A percentile compares a stretch with the other conserved stretches of the same genome.
phyloP scores from a whole-genome alignment of 148 eudicot species.

The Rheum nobile region DNA sequence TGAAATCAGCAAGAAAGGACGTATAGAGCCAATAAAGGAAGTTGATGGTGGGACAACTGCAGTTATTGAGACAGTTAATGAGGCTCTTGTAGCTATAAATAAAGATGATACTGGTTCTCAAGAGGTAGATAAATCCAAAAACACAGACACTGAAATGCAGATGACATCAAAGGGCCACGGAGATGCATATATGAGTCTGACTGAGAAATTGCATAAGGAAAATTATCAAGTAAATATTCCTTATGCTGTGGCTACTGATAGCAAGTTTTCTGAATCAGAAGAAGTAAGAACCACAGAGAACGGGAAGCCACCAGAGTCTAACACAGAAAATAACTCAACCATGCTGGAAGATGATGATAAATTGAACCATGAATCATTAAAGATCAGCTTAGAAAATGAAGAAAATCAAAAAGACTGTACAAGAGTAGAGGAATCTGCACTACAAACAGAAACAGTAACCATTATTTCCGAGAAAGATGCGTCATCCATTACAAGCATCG shows the following conservation, averaged over 20 bases:
- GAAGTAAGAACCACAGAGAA: not conserved
- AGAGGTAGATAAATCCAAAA: not conserved
- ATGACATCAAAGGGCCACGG: not conserved
- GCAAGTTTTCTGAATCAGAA: not conserved
- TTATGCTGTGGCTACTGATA: not conserved
- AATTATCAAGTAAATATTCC: not conserved
- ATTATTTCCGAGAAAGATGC: not conserved
- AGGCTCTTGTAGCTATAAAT: not conserved
- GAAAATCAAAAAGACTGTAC: not conserved
- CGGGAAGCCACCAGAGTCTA: not conserved
- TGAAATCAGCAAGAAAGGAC: no score
- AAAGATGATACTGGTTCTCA: no score
- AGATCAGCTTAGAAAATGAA: not conserved
- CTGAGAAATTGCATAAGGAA: not conserved
- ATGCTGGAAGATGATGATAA: not conserved
- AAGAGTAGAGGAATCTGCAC: not conserved
- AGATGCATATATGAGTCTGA: not conserved
- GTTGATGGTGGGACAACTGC: not conserved
- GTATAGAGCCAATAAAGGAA: not conserved
- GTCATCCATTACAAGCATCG: not conserved
- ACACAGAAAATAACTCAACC: not conserved
- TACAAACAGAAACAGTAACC: not conserved
- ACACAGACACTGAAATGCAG: not conserved
- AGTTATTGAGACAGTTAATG: not conserved
- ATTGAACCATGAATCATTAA: not conserved